A percentile compares a stretch with the other conserved stretches of the same genome.
Evolutionary conservation across 345 rosid genomes (phyloP).

Genomic region (Hypericum androsaemum): DNA sequence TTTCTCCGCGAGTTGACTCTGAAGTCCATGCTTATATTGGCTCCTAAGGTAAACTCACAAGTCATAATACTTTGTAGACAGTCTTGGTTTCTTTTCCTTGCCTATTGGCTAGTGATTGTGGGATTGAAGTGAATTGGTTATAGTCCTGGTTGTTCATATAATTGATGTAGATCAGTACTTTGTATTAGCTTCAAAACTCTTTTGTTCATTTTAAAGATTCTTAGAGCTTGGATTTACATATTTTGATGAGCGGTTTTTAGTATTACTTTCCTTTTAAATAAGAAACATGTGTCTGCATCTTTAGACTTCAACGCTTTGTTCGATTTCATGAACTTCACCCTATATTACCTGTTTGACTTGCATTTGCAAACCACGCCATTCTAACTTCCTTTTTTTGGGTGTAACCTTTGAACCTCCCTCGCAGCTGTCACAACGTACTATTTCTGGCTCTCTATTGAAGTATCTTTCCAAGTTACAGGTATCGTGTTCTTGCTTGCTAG

Average conservation of each 20-base stretch:
- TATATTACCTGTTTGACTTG: constrained; percentile 7
- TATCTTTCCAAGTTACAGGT: constrained; percentile 97
- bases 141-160: no score
- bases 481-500: constrained; percentile 8
- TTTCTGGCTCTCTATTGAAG: constrained; percentile 84
- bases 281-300: no score
- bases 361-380: not conserved
- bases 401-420: constrained; percentile 5
- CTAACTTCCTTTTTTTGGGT: no score
- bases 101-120: no score
- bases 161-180: no score
- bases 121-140: constrained; percentile 15
- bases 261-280: no score
- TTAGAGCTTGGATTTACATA: no score
- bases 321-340: no score
- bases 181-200: no score
- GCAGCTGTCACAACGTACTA: constrained; percentile 95
- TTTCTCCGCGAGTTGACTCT: constrained; percentile 96
- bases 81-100: constrained; percentile 4
- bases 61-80: not conserved
- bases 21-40: constrained; percentile 90
- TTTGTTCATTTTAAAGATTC: no score
- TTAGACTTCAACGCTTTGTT: no score
- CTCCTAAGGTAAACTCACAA: constrained; percentile 78
- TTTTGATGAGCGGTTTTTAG: no score